Percentiles rank a stretch among this genome's conserved stretches.
Evolutionary conservation across 306 rosid species (phyloP).

Genomic region (Malus asiatica): DNA sequence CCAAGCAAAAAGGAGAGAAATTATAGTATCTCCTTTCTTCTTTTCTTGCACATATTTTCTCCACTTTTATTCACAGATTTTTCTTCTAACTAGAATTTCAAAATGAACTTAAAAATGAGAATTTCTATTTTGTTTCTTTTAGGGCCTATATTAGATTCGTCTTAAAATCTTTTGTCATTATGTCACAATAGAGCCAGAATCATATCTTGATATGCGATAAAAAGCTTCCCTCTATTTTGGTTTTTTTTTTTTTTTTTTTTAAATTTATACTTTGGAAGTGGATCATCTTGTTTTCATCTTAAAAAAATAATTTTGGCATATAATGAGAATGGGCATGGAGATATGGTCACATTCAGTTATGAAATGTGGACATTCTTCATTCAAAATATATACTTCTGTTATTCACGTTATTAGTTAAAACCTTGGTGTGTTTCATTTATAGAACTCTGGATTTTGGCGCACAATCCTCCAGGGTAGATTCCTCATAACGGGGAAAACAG

Average conservation of each 20-base stretch:
- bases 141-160: not conserved
- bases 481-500: not conserved
- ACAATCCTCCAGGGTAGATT: not conserved
- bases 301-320: not conserved
- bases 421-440: not conserved
- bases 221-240: not conserved
- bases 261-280: not conserved
- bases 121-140: not conserved
- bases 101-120: not conserved
- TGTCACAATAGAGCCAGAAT: not conserved
- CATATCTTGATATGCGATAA: not conserved
- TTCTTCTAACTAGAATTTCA: not conserved
- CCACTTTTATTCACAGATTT: not conserved
- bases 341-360: not conserved
- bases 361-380: not conserved
- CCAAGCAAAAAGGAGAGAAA: not conserved
- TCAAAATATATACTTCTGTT: not conserved
- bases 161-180: not conserved
- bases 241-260: not conserved
- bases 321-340: not conserved
- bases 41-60: not conserved
- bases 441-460: not conserved
- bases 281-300: not conserved
- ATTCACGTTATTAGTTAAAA: not conserved
- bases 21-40: not conserved